Conservation (phyloP, 371 early-diverging fungal species). For the Paraphysoderma sedebokerense region DNA sequence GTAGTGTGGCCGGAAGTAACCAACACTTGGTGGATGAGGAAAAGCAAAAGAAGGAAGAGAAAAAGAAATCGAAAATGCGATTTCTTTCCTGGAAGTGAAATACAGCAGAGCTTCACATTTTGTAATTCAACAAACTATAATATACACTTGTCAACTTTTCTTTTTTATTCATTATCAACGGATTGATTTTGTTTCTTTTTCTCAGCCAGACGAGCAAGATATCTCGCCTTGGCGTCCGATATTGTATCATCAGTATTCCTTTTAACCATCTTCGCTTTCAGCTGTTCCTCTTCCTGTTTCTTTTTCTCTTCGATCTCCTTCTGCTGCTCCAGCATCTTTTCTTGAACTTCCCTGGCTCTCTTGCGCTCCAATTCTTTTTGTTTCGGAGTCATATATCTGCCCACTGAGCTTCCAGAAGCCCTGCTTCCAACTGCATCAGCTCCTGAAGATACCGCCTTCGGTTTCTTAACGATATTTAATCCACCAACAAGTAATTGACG, state of each 20-base stretch:
- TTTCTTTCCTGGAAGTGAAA: too few species aligned
- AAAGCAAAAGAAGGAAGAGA: too few species aligned
- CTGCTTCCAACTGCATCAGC: slow-evolving; percentile 13
- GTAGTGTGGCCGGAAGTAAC: too few species aligned
- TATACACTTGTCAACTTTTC: too few species aligned
- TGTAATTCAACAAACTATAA: too few species aligned
- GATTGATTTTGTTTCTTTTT: neutral
- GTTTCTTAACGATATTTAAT: slow-evolving; percentile 36
- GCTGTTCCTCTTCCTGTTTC: slow-evolving; percentile 26
- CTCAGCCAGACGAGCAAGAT: slow-evolving; percentile 50
- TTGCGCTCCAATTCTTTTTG: slow-evolving; percentile 13
- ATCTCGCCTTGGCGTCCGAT: slow-evolving; percentile 58
- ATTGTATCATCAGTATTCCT: slow-evolving; percentile 45
- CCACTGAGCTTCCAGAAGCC: slow-evolving; percentile 20
- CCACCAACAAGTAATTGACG: slow-evolving; percentile 57
- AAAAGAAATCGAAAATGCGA: too few species aligned
- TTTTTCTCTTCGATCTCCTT: slow-evolving; percentile 28
- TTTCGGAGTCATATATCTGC: slow-evolving; percentile 30
- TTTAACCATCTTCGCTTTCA: slow-evolving; percentile 33
- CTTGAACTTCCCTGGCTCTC: slow-evolving; percentile 1
- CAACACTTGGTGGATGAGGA: too few species aligned
- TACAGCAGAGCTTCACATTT: too few species aligned
- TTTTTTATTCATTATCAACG: too few species aligned
- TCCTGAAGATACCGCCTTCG: slow-evolving; percentile 1
- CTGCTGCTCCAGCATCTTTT: slow-evolving; percentile 27